These are phyloP conservation scores for Trametes maxima DNA, from an alignment of 768 basidiomycete genomes.

Conservation along the genomic window DNA sequence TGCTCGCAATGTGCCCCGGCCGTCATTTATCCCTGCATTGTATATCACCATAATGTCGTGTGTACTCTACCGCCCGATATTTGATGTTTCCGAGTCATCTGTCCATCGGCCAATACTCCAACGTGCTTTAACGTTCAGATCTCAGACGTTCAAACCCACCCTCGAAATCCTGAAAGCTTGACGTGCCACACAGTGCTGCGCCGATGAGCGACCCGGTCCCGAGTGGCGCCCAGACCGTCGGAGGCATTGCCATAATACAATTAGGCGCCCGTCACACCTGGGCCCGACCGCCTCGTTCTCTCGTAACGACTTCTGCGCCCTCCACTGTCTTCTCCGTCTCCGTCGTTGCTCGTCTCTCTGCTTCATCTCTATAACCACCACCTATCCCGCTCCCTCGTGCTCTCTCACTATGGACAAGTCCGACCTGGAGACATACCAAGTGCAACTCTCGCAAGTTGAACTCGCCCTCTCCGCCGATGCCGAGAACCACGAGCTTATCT, in stretches of 20 bases:
- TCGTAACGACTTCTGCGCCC: neutral
- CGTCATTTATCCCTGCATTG: neutral
- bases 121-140: too few species aligned
- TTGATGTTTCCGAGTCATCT: too few species aligned
- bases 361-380: neutral
- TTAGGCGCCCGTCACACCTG: too few species aligned
- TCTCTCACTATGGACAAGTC: slow-evolving; percentile 50
- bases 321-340: neutral
- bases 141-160: too few species aligned
- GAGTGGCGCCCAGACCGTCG: too few species aligned
- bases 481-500: slow-evolving; percentile 68
- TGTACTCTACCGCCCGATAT: neutral
- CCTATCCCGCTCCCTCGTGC: neutral
- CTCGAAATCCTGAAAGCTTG: too few species aligned
- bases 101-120: too few species aligned
- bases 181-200: too few species aligned
- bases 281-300: neutral
- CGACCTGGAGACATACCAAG: slow-evolving; percentile 89
- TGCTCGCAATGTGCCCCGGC: too few species aligned
- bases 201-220: too few species aligned
- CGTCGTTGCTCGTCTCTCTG: neutral
- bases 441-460: slow-evolving; percentile 88
- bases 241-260: too few species aligned
- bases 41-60: neutral
- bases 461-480: slow-evolving; percentile 76